Percentiles rank a stretch among this genome's conserved stretches.
Conservation (phyloP, 73 alveolate genomes). For the Paramecium caudatum region DNA sequence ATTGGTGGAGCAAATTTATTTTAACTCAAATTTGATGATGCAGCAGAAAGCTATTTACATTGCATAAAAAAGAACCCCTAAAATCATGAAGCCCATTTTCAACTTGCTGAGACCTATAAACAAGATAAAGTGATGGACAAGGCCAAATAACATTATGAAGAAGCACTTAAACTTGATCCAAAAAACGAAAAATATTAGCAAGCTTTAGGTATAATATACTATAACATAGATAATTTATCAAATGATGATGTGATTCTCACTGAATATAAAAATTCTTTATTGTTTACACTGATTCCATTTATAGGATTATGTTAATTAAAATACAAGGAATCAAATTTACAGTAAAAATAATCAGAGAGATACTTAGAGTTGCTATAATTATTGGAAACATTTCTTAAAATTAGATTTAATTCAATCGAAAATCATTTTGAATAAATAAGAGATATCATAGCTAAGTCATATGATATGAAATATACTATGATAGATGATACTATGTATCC, state of each 20-base stretch:
- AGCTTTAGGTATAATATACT: neutral
- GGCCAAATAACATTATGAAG: neutral
- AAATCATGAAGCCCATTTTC: neutral
- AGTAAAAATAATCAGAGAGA: neutral
- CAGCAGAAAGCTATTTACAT: neutral
- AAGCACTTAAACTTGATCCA: neutral
- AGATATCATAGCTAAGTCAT: slow-evolving; percentile 12
- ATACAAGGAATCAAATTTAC: neutral
- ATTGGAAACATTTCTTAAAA: neutral
- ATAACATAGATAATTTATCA: neutral
- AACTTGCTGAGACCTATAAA: neutral
- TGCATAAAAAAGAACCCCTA: neutral
- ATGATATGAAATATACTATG: slow-evolving; percentile 1
- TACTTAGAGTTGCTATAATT: neutral
- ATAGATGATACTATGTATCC: slow-evolving; percentile 24
- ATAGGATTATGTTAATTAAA: slow-evolving; percentile 11
- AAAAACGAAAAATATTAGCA: neutral
- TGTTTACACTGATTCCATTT: neutral
- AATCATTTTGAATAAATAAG: slow-evolving; percentile 11
- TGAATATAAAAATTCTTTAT: neutral
- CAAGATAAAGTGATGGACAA: neutral
- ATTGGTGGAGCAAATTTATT: slow-evolving; percentile 2
- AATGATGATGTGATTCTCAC: neutral
- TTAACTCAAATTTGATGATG: neutral
- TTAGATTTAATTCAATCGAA: neutral